Evolutionary conservation across 1,139 yeast species (phyloP).

Genomic region (Sporopachydermia cereana): DNA sequence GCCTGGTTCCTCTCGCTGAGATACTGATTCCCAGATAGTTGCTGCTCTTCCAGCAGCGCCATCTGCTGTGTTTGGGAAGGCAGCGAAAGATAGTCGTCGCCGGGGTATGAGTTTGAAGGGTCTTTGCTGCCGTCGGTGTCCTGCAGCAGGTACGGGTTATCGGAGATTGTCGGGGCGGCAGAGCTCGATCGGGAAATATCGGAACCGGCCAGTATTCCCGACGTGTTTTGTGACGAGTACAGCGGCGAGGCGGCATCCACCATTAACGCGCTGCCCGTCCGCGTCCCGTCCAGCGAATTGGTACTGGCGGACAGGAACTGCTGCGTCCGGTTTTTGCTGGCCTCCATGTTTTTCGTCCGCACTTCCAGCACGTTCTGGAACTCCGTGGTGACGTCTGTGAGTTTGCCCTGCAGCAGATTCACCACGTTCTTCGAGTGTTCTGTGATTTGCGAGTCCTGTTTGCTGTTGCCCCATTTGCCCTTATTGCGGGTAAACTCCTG

Average conservation of each 20-base stretch:
- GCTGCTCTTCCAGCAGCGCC: conserved; percentile 64
- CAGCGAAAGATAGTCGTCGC: conserved; percentile 36
- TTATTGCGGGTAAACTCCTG: conserved; percentile 40
- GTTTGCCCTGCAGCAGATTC: conserved; percentile 72
- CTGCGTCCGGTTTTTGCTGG: conserved; percentile 73
- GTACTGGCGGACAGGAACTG: conserved; percentile 49
- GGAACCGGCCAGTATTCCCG: neutral
- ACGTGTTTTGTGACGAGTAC: conserved; percentile 17
- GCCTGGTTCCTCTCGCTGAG: conserved; percentile 79
- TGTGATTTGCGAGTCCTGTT: conserved; percentile 45
- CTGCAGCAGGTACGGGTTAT: conserved; percentile 29
- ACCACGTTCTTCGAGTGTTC: conserved; percentile 82
- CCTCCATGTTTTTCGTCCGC: conserved; percentile 75
- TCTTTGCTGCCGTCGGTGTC: conserved; percentile 23
- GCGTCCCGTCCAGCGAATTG: conserved; percentile 11
- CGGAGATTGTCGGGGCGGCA: conserved; percentile 18
- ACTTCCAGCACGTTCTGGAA: conserved; percentile 80
- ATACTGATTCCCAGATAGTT: conserved; percentile 45
- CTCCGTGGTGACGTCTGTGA: conserved; percentile 86
- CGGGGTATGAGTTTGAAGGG: conserved; percentile 21
- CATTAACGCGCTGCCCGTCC: neutral
- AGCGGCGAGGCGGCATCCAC: conserved; percentile 10
- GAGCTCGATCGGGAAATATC: conserved; percentile 17
- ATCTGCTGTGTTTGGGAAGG: conserved; percentile 75
- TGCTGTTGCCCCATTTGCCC: conserved; percentile 27